These are phyloP conservation scores for Bryopsis sp. DNA, from an alignment of 139 green algal genomes.

Conservation along the genomic window DNA sequence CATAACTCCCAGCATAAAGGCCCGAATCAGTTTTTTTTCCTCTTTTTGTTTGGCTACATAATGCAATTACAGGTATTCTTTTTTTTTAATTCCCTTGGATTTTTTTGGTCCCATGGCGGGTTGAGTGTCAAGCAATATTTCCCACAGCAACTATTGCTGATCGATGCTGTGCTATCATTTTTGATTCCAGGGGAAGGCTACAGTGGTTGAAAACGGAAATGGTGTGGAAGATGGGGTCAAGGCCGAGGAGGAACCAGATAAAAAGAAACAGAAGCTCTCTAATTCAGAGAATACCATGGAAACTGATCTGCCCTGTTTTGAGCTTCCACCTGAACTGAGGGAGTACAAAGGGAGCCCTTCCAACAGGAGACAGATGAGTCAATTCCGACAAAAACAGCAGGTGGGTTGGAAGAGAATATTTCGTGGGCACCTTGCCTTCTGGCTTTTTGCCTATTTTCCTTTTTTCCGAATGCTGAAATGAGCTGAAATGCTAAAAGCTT, in stretches of 20 bases:
- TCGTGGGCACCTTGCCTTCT: background rate
- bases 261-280: background rate
- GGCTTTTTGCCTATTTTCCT: background rate
- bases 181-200: background rate
- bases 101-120: background rate
- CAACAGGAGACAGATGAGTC: constrained; percentile 34
- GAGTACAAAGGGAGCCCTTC: constrained; percentile 32
- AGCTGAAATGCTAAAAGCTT: background rate
- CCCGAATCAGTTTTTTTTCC: background rate
- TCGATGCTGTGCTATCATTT: background rate
- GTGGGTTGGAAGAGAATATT: background rate
- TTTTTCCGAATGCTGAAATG: background rate
- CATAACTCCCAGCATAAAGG: background rate
- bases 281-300: constrained; percentile 8
- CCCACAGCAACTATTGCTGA: background rate
- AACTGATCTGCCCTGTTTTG: constrained; percentile 30
- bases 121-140: too few relatives aligned
- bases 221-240: background rate
- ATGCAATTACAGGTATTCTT: background rate
- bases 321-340: constrained; percentile 36
- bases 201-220: background rate
- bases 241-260: background rate
- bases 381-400: constrained; percentile 38
- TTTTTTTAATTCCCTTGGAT: background rate
- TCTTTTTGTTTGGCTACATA: background rate